Percentiles rank a stretch among this genome's conserved stretches.
These are phyloP conservation scores for Saksenaea vasiformis DNA, from an alignment of 371 early-diverging fungal genomes.

Conservation along the genomic window DNA sequence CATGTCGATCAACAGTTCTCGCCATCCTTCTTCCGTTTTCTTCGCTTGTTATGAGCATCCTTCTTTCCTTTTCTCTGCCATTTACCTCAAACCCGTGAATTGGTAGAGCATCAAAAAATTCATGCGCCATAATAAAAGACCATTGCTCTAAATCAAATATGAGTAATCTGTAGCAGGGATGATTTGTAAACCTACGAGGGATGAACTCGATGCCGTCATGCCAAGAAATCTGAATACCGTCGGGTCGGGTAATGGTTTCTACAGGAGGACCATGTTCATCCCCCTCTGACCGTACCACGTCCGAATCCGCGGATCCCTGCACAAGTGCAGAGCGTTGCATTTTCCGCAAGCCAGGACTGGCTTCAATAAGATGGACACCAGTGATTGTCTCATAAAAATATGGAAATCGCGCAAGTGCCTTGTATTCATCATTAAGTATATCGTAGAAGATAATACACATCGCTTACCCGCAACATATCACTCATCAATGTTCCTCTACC, in stretches of 20 bases:
- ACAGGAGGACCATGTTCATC: conserved; percentile 27
- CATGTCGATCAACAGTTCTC: conserved; percentile 87
- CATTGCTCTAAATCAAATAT: conserved; percentile 40
- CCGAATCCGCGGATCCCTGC: conserved; percentile 42
- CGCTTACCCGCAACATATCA: conserved; percentile 85
- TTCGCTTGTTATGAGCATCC: conserved; percentile 22
- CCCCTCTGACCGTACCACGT: conserved; percentile 32
- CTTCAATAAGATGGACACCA: conserved; percentile 82
- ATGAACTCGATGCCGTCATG: conserved; percentile 72
- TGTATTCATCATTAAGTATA: background rate
- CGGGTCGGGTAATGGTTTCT: conserved; percentile 39
- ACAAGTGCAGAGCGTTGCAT: conserved; percentile 65
- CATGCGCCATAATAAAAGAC: conserved; percentile 83
- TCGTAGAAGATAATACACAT: background rate
- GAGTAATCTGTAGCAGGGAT: conserved; percentile 9
- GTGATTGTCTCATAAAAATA: conserved; percentile 62
- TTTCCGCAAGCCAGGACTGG: conserved; percentile 75
- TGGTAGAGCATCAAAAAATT: conserved; percentile 97
- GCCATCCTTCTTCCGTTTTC: conserved; percentile 80
- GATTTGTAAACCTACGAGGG: conserved; percentile 44
- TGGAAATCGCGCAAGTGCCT: conserved; percentile 70
- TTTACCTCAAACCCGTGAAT: conserved; percentile 82
- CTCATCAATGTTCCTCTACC: conserved; percentile 93
- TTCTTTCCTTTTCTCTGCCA: background rate
- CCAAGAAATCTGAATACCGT: conserved; percentile 70